phyloP scores from a whole-genome alignment of 306 rosid species.

The Citrullus amarus region DNA sequence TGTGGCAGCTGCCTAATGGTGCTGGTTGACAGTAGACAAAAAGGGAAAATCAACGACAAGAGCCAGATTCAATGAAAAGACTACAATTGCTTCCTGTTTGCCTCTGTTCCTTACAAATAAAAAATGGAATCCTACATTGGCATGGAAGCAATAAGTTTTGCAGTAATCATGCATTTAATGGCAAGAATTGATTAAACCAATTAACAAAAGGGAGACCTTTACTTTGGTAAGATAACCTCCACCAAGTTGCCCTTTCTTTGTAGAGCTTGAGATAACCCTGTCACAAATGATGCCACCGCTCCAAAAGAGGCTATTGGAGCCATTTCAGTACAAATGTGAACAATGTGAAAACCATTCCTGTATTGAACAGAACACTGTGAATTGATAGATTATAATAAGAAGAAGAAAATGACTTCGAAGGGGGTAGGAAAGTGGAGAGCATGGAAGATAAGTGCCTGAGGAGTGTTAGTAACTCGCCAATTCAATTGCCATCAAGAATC shows the following conservation, averaged over 20 bases:
- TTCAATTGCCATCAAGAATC: not conserved
- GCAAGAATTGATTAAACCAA: slow-evolving; percentile 11
- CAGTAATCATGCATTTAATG: not conserved
- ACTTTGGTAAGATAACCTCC: slow-evolving; percentile 92
- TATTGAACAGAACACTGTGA: slow-evolving; percentile 18
- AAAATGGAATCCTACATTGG: not conserved
- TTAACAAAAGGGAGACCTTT: slow-evolving; percentile 17
- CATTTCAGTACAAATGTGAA: slow-evolving; percentile 93
- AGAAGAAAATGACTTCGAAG: not conserved
- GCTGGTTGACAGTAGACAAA: not conserved
- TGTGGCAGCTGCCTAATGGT: not conserved
- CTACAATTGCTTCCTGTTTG: not conserved
- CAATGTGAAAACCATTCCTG: slow-evolving; percentile 67
- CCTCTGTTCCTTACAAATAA: not conserved
- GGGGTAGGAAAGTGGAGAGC: not conserved
- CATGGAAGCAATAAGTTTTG: not conserved
- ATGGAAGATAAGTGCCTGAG: not conserved
- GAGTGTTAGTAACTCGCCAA: not conserved
- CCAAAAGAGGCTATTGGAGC: slow-evolving; percentile 59
- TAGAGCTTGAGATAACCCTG: slow-evolving; percentile 72
- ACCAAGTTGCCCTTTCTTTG: slow-evolving; percentile 83
- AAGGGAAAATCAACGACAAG: not conserved
- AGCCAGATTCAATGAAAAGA: not conserved
- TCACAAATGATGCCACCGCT: slow-evolving; percentile 70
- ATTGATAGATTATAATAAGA: not conserved